phyloP scores from a whole-genome alignment of 305 asterid genomes.

The Fraxinus dipetala region DNA sequence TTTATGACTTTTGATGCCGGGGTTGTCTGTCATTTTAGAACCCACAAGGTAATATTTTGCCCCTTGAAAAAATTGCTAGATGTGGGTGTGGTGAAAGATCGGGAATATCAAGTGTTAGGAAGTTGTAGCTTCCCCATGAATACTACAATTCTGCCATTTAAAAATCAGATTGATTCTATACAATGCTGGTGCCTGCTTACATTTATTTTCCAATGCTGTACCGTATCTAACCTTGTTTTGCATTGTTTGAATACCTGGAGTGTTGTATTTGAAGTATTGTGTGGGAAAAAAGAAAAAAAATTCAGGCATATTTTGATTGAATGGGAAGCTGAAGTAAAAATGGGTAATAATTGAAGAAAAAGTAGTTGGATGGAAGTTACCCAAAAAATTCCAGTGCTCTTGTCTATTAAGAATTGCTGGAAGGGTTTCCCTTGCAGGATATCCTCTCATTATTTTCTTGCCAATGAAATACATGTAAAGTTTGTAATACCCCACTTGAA shows the following conservation, averaged over 20 bases:
- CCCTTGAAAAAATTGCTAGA: neutral
- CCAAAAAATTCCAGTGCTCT: neutral
- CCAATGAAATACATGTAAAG: neutral
- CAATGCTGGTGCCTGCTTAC: neutral
- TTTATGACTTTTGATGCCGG: neutral
- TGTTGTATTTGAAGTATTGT: neutral
- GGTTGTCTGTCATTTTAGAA: conserved; percentile 4
- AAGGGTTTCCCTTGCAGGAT: neutral
- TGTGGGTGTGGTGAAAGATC: neutral
- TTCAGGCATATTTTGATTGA: neutral
- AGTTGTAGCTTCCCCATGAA: conserved; percentile 1
- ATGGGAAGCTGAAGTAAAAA: neutral
- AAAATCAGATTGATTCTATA: neutral
- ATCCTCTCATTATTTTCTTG: neutral
- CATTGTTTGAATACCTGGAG: neutral
- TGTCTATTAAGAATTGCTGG: neutral
- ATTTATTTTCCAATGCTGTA: neutral
- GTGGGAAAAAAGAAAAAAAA: neutral
- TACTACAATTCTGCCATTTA: neutral
- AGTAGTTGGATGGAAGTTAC: neutral
- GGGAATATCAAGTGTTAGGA: neutral
- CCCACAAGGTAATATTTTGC: neutral
- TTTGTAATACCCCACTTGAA: neutral
- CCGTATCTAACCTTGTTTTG: neutral
- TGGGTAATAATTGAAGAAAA: neutral